Conservation (phyloP, 2,329 filamentous ascomycete genomes). For the Fusarium verrucosum region DNA sequence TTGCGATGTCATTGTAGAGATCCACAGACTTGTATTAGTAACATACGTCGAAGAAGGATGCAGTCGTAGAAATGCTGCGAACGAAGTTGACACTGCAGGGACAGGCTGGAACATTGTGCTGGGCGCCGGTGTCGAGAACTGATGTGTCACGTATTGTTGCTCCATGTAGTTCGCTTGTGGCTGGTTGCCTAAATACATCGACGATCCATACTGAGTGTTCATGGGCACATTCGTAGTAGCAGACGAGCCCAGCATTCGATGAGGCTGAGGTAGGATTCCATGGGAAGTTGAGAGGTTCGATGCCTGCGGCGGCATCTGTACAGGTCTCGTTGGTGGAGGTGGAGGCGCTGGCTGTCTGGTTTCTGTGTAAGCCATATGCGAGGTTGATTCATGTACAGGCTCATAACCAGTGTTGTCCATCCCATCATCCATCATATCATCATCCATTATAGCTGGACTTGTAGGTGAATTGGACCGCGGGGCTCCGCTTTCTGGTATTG, state of each 20-base stretch:
- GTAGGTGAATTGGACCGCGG: slow-evolving; percentile 29
- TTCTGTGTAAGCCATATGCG: slow-evolving; percentile 42
- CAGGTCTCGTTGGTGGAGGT: slow-evolving; percentile 18
- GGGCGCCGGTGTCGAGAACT: slow-evolving; percentile 39
- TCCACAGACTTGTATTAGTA: slow-evolving; percentile 66
- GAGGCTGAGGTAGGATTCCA: slow-evolving; percentile 32
- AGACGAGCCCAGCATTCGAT: slow-evolving; percentile 42
- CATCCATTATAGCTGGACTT: slow-evolving; percentile 23
- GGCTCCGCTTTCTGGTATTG: neutral
- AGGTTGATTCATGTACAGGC: slow-evolving; percentile 38
- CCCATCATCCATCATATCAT: slow-evolving; percentile 31
- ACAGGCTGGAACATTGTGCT: slow-evolving; percentile 40
- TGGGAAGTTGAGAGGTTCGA: slow-evolving; percentile 29
- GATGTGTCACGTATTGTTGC: slow-evolving; percentile 47
- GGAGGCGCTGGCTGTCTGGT: slow-evolving; percentile 25
- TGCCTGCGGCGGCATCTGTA: slow-evolving; percentile 37
- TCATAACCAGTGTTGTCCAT: slow-evolving; percentile 39
- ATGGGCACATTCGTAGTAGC: slow-evolving; percentile 43
- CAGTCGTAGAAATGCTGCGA: slow-evolving; percentile 75
- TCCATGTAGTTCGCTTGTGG: slow-evolving; percentile 50
- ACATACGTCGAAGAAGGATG: slow-evolving; percentile 69
- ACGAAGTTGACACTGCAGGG: slow-evolving; percentile 42
- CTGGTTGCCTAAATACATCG: slow-evolving; percentile 52
- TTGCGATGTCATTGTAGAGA: slow-evolving; percentile 67
- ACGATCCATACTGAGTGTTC: slow-evolving; percentile 51